Evolutionary conservation across 2,329 filamentous ascomycete species (phyloP).

Genomic region (Penicillium sp.): DNA sequence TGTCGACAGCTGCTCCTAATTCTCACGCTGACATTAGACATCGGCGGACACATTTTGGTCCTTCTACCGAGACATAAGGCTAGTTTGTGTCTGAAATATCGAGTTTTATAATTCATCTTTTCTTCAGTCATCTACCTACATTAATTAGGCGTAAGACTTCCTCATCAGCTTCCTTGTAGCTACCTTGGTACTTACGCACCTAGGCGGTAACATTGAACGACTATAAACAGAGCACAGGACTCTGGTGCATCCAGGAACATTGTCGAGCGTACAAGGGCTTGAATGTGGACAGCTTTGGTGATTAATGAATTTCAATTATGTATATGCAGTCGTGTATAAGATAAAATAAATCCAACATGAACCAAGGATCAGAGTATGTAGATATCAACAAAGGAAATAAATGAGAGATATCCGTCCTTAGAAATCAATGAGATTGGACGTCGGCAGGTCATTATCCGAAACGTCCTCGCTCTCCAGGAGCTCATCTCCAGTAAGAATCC

Average conservation of each 20-base stretch:
- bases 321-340: background rate
- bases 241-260: too few species aligned
- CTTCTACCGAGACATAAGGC: background rate
- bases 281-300: too few species aligned
- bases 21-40: background rate
- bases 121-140: too few species aligned
- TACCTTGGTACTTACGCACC: too few species aligned
- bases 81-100: too few species aligned
- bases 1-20: background rate
- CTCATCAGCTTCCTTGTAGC: too few species aligned
- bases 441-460: conserved; percentile 21
- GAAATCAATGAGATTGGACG: conserved; percentile 26
- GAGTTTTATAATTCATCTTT: too few species aligned
- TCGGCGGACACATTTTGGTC: background rate
- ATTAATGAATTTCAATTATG: background rate
- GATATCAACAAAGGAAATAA: conserved; percentile 9
- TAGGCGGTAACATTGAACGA: too few species aligned
- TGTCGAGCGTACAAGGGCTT: too few species aligned
- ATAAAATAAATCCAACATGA: background rate
- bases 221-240: too few species aligned
- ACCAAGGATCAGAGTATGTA: background rate
- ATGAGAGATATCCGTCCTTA: conserved; percentile 9
- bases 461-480: conserved; percentile 34
- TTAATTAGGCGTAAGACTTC: too few species aligned
- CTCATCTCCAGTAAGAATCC: conserved; percentile 33